These are phyloP conservation scores for Fraxinus dipetala DNA, from an alignment of 305 asterid genomes.

Conservation along the genomic window DNA sequence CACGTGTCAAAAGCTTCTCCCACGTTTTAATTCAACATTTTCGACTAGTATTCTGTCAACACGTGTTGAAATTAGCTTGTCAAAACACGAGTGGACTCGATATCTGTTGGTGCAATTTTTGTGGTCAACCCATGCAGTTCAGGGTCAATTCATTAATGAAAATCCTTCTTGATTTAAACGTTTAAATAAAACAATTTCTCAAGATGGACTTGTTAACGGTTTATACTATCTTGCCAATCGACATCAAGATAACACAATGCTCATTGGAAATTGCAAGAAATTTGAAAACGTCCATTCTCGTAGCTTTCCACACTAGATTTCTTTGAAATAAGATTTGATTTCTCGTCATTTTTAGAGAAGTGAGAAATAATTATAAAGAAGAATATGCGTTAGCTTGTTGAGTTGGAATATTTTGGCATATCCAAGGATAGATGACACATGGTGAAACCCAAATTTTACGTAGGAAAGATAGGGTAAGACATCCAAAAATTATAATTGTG, in stretches of 20 bases:
- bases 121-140: background rate
- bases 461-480: slow-evolving; percentile 27
- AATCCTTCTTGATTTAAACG: slow-evolving; percentile 4
- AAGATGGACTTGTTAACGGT: slow-evolving; percentile 25
- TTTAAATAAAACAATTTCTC: slow-evolving; percentile 8
- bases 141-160: slow-evolving; percentile 15
- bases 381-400: background rate
- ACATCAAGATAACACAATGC: slow-evolving; percentile 25
- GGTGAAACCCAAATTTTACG: slow-evolving; percentile 7
- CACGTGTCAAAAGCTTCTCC: no score
- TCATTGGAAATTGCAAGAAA: slow-evolving; percentile 23
- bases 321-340: background rate
- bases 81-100: no score
- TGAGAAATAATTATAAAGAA: background rate
- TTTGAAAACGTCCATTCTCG: slow-evolving; percentile 5
- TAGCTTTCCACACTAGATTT: background rate
- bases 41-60: no score
- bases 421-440: background rate
- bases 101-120: no score
- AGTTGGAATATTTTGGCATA: background rate
- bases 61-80: no score
- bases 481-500: slow-evolving; percentile 19
- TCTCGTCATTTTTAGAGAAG: background rate
- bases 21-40: no score
- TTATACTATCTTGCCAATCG: slow-evolving; percentile 24